phyloP scores from a whole-genome alignment of 2,329 filamentous ascomycete genomes.

The Rhynchosporium graminicola region DNA sequence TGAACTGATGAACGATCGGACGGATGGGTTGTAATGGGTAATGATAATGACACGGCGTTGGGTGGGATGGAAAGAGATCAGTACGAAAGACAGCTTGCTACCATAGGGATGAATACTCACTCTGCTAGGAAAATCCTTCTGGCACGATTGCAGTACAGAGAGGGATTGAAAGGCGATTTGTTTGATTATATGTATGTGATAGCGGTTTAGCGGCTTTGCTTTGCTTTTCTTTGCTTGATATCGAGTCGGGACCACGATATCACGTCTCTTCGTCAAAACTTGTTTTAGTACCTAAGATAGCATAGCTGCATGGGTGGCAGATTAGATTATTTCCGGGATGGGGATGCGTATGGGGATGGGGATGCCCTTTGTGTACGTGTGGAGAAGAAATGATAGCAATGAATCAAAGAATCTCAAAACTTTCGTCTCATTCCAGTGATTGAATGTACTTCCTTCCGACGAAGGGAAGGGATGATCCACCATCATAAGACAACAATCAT shows the following conservation, averaged over 20 bases:
- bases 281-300: constrained; percentile 7
- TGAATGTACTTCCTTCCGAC: no score
- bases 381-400: no score
- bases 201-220: constrained; percentile 26
- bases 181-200: constrained; percentile 19
- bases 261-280: not conserved
- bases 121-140: not conserved
- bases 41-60: constrained; percentile 15
- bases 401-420: no score
- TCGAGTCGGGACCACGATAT: not conserved
- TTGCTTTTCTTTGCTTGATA: constrained; percentile 4
- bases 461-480: no score
- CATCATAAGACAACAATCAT: no score
- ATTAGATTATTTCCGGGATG: no score
- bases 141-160: not conserved
- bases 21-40: not conserved
- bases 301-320: not conserved
- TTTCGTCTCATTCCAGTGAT: no score
- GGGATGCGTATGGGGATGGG: not conserved
- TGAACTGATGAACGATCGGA: not conserved
- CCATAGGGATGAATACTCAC: not conserved
- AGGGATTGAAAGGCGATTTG: not conserved
- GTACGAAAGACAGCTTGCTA: no score
- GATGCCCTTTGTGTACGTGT: no score
- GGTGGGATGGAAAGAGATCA: not conserved